Evolutionary conservation across 805 yeast species (phyloP).

Genomic region (Yarrowia sp.): DNA sequence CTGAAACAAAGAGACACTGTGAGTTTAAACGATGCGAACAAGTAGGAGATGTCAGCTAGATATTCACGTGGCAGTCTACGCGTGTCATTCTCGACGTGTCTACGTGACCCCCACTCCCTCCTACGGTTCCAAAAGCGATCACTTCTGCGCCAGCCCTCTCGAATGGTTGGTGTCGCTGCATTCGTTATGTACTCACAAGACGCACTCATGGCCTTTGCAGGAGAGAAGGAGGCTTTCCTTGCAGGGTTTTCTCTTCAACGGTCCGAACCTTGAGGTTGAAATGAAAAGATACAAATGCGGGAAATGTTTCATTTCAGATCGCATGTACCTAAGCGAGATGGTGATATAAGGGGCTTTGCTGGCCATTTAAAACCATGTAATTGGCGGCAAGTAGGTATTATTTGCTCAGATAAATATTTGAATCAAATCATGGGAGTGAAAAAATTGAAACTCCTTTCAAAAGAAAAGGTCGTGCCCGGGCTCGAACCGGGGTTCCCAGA

Average conservation of each 20-base stretch:
- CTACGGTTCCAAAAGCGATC: not conserved
- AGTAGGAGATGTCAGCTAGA: too few relatives aligned
- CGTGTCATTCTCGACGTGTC: not conserved
- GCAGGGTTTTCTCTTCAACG: not conserved
- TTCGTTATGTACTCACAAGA: not conserved
- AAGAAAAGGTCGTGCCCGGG: slow-evolving; percentile 42
- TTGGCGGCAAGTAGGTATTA: too few relatives aligned
- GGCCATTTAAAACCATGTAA: too few relatives aligned
- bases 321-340: not conserved
- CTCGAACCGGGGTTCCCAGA: slow-evolving; percentile 42
- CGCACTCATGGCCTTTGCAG: not conserved
- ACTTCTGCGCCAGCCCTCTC: not conserved
- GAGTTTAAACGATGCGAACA: too few relatives aligned
- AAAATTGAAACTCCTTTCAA: too few relatives aligned
- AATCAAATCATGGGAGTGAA: too few relatives aligned
- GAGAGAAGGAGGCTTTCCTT: not conserved
- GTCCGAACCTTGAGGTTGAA: not conserved
- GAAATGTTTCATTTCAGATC: slow-evolving; percentile 18
- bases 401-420: too few relatives aligned
- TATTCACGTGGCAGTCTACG: too few relatives aligned
- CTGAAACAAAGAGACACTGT: too few relatives aligned
- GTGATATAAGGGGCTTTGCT: not conserved
- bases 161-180: not conserved
- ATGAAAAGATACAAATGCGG: not conserved
- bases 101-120: not conserved